These are phyloP conservation scores for Trichoderma koningii DNA, from an alignment of 2,329 filamentous ascomycete genomes.

Conservation along the genomic window DNA sequence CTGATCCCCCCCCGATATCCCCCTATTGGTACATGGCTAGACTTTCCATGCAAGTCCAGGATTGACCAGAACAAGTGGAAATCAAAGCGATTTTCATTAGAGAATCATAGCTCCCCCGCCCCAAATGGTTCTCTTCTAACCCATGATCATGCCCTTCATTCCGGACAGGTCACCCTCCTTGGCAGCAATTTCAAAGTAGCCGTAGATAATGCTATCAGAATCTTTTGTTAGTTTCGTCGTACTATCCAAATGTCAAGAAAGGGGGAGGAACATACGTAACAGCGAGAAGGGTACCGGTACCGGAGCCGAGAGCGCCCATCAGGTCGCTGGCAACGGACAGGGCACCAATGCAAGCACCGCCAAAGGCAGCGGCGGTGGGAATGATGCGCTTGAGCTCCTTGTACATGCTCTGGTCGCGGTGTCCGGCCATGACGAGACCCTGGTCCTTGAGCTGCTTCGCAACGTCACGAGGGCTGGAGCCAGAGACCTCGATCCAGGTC, in stretches of 20 bases:
- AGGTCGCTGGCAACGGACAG: conserved; percentile 95
- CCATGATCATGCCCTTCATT: conserved; percentile 74
- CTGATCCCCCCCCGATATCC: conserved; percentile 11
- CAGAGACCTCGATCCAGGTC: conserved; percentile 99
- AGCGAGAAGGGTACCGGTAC: conserved; percentile 95
- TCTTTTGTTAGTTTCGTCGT: not conserved
- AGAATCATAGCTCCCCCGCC: conserved; percentile 9
- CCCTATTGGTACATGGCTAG: conserved; percentile 30
- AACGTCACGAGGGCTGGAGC: conserved; percentile 94
- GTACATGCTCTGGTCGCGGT: conserved; percentile 99
- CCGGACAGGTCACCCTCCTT: conserved; percentile 95
- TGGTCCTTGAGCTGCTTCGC: conserved; percentile 99
- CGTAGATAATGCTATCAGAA: conserved; percentile 84
- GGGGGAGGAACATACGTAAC: conserved; percentile 77
- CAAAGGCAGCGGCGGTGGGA: conserved; percentile 95
- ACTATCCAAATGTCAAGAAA: too few species aligned
- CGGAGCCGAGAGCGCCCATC: conserved; percentile 91
- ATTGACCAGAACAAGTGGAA: not conserved
- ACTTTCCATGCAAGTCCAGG: conserved; percentile 7
- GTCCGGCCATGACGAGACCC: conserved; percentile 98
- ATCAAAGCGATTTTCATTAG: conserved; percentile 22
- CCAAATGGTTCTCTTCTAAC: conserved; percentile 46
- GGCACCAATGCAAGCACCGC: conserved; percentile 97
- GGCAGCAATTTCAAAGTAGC: conserved; percentile 98
- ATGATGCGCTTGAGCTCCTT: conserved; percentile 99